phyloP scores from a whole-genome alignment of 257 asterid genomes.

The Agastache rugosa region DNA sequence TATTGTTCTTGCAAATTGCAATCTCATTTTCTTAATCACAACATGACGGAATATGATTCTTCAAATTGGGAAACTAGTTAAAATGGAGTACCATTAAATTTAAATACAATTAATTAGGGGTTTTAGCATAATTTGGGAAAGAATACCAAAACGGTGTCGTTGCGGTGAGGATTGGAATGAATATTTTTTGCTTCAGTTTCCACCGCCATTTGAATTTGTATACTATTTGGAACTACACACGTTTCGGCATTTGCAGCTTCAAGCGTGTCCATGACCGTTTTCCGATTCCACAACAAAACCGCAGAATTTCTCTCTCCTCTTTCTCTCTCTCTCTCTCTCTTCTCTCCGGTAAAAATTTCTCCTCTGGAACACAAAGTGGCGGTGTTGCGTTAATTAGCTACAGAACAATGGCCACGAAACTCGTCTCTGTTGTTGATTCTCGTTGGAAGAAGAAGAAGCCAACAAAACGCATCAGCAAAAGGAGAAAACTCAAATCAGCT shows the following conservation, averaged over 20 bases:
- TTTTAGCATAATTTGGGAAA: neutral
- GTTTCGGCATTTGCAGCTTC: neutral
- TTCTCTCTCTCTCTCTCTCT: neutral
- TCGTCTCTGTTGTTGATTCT: constrained; percentile 33
- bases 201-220: constrained; percentile 26
- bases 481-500: constrained; percentile 29
- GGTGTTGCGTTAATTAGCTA: too few species aligned
- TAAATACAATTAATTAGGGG: neutral
- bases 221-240: constrained; percentile 8
- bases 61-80: neutral
- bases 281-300: neutral
- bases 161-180: neutral
- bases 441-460: constrained; percentile 37
- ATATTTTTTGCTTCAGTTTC: neutral
- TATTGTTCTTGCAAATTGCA: neutral
- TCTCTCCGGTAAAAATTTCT: neutral
- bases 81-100: too few species aligned
- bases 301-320: neutral
- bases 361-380: neutral
- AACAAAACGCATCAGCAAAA: constrained; percentile 37
- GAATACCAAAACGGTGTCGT: neutral
- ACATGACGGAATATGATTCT: neutral
- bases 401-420: constrained; percentile 47
- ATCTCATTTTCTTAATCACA: neutral
- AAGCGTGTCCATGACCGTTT: constrained; percentile 35